Base-by-base conservation (phyloP, 2,329 filamentous ascomycete species). In the Magnaporthiopsis incrustans region DNA sequence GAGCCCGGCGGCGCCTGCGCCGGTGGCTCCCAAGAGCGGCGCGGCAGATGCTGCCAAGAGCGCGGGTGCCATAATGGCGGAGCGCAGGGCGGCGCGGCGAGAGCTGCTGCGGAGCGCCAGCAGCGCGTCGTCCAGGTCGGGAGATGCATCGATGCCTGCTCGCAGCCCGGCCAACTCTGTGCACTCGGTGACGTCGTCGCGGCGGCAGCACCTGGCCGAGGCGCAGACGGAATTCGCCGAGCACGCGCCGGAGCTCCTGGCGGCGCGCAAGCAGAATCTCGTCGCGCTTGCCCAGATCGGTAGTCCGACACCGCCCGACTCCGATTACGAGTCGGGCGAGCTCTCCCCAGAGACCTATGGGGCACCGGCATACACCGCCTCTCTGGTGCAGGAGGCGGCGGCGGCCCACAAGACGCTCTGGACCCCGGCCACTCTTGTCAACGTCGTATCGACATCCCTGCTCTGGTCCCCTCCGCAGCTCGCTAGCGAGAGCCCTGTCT, bases 301-400 rank as follows among this genome's bases (percentile, higher is more conserved):
- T 53, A 85, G 81, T 67, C 81, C 82, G 38, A 85, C 83, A 60
- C 82, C 82, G 61, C 80, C 82, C 10, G 82, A 85, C 63, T 83
- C 79, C 22, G 78, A 69, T 60, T 27, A 72, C 25, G 72, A 73
- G 50, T 66, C 18, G 67, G 70, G 50, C 65, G 63, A 53, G 44
- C 60, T 62, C 38, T 57, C 60, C n/a, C 25, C 50, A 12, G 44
- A 33, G 60, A n/a, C 44, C 44, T 22, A 11, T 22, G 44, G 18
- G 22, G 44, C n/a, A n/a, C n/a, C n/a, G 44, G 44, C 60, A 30
- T 33, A 50, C 60, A 62, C 60, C 60, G 60, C 60, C 60, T 56
- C 27, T 62, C 32, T 25, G 26, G 25, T 33, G 22, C 60, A 62
- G 26, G 32, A 62, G 26, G 32, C 64, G 50, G 32, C 64, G 50